These are phyloP conservation scores for Mycena albidolilacea DNA, from an alignment of 768 basidiomycete genomes.

Conservation along the genomic window DNA sequence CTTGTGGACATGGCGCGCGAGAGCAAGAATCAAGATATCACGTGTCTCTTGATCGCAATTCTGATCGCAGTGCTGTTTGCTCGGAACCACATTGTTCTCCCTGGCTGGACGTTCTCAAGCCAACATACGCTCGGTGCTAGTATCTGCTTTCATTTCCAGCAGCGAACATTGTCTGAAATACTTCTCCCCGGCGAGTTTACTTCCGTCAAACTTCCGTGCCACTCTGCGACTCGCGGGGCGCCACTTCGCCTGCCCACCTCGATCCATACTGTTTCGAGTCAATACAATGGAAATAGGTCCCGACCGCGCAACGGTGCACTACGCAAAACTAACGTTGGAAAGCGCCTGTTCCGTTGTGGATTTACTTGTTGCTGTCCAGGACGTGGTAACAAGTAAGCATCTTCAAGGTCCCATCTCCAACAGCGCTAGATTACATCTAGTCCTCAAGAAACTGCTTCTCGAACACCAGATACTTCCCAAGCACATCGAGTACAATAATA, in stretches of 20 bases:
- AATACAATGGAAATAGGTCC: neutral
- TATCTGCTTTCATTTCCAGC: neutral
- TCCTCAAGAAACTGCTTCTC: constrained; percentile 1
- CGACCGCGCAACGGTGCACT: neutral
- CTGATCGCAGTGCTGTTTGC: neutral
- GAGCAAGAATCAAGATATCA: neutral
- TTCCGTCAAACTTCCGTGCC: neutral
- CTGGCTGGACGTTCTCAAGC: neutral
- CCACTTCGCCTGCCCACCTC: neutral
- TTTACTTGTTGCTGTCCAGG: constrained; percentile 18
- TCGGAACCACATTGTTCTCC: neutral
- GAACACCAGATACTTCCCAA: constrained; percentile 24
- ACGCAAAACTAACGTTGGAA: constrained; percentile 14
- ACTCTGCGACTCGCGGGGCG: neutral
- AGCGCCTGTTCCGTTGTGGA: constrained; percentile 14
- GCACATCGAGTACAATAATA: constrained; percentile 27
- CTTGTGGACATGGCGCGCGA: constrained; percentile 14
- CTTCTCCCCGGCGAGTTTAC: neutral
- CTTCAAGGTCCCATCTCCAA: neutral
- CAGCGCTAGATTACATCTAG: neutral
- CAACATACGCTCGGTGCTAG: too few species aligned
- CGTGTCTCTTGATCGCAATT: neutral
- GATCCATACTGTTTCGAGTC: too few species aligned
- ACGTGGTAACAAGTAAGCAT: constrained; percentile 16
- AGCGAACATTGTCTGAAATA: neutral